Evolutionary conservation across 2,329 filamentous ascomycete species (phyloP).

Genomic region (Setomelanomma holmii): DNA sequence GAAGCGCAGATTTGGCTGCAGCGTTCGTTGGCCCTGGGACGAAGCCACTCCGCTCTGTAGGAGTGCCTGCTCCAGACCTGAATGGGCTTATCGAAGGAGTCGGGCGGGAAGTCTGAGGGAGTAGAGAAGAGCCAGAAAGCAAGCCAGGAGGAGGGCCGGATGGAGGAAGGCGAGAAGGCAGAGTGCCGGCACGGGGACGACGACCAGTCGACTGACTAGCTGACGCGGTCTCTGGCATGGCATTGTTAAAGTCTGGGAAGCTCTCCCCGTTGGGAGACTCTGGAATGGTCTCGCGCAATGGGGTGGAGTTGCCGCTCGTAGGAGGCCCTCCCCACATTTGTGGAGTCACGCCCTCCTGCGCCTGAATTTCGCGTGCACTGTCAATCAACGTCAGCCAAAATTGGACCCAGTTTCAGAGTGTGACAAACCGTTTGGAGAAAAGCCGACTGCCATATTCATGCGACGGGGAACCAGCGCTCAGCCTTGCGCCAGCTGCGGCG

Average conservation of each 20-base stretch:
- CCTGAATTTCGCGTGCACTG: slow-evolving; percentile 95
- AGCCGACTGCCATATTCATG: slow-evolving; percentile 83
- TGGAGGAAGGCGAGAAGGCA: slow-evolving; percentile 92
- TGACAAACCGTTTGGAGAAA: slow-evolving; percentile 87
- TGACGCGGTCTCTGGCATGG: slow-evolving; percentile 66
- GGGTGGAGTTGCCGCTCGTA: slow-evolving; percentile 94
- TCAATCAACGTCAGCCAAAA: slow-evolving; percentile 38
- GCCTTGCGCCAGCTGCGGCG: slow-evolving; percentile 66
- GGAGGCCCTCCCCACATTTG: slow-evolving; percentile 84
- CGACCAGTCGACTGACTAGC: slow-evolving; percentile 71
- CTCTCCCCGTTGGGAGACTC: slow-evolving; percentile 92
- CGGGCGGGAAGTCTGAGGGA: slow-evolving; percentile 81
- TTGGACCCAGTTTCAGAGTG: slow-evolving; percentile 37
- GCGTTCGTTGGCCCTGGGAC: slow-evolving; percentile 57
- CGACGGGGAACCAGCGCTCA: slow-evolving; percentile 94
- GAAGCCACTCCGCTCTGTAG: slow-evolving; percentile 42
- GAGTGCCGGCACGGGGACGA: slow-evolving; percentile 87
- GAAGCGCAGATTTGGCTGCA: slow-evolving; percentile 71
- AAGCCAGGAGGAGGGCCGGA: slow-evolving; percentile 69
- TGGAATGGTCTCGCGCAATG: slow-evolving; percentile 94
- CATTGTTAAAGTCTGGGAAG: slow-evolving; percentile 86
- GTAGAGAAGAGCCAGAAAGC: slow-evolving; percentile 59
- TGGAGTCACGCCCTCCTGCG: slow-evolving; percentile 84
- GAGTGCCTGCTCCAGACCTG: slow-evolving; percentile 65
- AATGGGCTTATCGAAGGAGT: slow-evolving; percentile 90